phyloP scores from a whole-genome alignment of 805 yeast species.

The Wickerhamiella qilinensis region DNA sequence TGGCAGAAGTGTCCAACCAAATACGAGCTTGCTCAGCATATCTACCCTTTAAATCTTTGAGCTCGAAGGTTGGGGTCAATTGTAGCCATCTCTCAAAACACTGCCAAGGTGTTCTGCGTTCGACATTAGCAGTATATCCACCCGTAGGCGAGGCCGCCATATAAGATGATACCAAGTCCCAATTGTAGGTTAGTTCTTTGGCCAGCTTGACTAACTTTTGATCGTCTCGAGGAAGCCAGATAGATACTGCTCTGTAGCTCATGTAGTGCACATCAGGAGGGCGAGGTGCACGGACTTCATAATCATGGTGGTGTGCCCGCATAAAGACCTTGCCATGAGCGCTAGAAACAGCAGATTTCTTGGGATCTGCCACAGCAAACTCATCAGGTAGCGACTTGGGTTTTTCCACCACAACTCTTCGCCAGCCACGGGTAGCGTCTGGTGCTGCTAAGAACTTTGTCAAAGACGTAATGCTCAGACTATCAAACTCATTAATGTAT shows the following conservation, averaged over 20 bases:
- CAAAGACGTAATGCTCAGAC: constrained; percentile 4
- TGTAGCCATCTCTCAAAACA: constrained; percentile 94
- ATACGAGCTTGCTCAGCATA: constrained; percentile 70
- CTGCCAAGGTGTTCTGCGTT: constrained; percentile 96
- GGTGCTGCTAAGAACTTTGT: constrained; percentile 19
- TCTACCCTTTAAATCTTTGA: constrained; percentile 74
- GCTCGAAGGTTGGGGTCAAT: constrained; percentile 73
- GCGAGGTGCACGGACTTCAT: constrained; percentile 59
- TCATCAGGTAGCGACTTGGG: constrained; percentile 13
- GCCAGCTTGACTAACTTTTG: constrained; percentile 61
- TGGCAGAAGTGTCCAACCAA: constrained; percentile 86
- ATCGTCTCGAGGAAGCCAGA: constrained; percentile 94
- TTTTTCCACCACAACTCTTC: constrained; percentile 17
- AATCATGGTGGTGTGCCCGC: constrained; percentile 8
- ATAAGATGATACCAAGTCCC: constrained; percentile 82
- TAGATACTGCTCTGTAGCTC: constrained; percentile 76
- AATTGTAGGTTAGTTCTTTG: constrained; percentile 75
- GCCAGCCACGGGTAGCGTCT: constrained; percentile 18
- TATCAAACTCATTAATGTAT: constrained; percentile 2
- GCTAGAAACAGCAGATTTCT: not conserved
- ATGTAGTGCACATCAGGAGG: constrained; percentile 77
- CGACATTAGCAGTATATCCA: constrained; percentile 72
- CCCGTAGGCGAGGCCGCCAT: constrained; percentile 49
- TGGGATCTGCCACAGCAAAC: constrained; percentile 1
- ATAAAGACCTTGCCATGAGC: not conserved